Evolutionary conservation across 2,329 filamentous ascomycete genomes (phyloP), one percentile per base, ranked within the genome.

Genomic region (Colletotrichum melonis): DNA sequence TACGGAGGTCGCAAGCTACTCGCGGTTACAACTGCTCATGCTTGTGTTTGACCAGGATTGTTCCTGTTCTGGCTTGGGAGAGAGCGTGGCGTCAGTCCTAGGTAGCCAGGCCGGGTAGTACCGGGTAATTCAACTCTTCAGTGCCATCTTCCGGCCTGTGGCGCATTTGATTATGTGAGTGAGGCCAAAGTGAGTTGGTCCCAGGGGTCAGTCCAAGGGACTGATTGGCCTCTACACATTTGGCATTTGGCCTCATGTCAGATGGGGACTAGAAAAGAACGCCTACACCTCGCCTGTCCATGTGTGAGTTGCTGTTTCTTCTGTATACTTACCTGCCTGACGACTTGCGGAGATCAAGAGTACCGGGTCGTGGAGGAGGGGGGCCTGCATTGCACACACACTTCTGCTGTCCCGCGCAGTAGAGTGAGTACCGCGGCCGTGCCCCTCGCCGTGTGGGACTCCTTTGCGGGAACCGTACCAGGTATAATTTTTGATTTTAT

Each of bases 21-120:
- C 67, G 55, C 58, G 38, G 71, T 66, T 66, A 26, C 67, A 71
- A n/a, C 57, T 49, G 49, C 32, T 55, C 24, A 66, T 65, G 66
- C 59, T 70, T 71, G 56, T 71, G 56, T 52, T 68, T 57, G 49
- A 59, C 60, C 60, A 49, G 54, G 56, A 46, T 49, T 56, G 67
- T 62, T 65, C 62, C 38, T 49, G 65, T 70, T 57, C 59, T 60
- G 60, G 55, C 60, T 69, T 19, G 55, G 49, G 66, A 66, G 46
- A 69, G 58, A 71, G 71, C 67, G 60, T 55, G 60, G 60, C 71
- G 67, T 71, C 62, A 68, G 68, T 58, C 67, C 54, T 56, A 71
- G 67, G 71, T 71, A 71, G 67, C 71, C 62, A 73, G 71, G 56
- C 67, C 67, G 57, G 67, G 67, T 62, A 66, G 62, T 69, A 64